Conservation (phyloP, 305 asterid genomes). For the Rubia balearica region DNA sequence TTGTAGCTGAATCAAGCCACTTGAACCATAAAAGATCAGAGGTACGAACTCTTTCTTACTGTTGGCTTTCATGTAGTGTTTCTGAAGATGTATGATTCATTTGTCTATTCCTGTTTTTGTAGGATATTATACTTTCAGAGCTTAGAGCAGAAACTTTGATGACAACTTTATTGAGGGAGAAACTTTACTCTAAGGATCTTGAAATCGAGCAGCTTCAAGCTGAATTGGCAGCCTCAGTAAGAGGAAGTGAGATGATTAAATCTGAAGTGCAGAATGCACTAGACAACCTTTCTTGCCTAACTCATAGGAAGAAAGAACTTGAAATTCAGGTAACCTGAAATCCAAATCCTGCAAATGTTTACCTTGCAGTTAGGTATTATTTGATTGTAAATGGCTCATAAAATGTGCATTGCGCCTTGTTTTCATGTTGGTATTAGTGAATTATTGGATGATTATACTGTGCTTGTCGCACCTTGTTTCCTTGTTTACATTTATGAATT, state of each 20-base stretch:
- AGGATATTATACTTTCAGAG: constrained; percentile 60
- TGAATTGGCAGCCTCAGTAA: constrained; percentile 82
- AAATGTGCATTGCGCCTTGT: not conserved
- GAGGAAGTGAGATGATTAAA: constrained; percentile 72
- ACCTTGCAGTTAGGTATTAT: not conserved
- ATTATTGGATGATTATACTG: not conserved
- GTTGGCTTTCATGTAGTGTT: not conserved
- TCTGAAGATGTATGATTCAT: constrained; percentile 8
- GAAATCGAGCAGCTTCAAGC: constrained; percentile 82
- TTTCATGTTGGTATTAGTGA: not conserved
- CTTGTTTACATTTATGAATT: not conserved
- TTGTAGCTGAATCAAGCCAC: constrained; percentile 26
- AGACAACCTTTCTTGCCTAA: constrained; percentile 66
- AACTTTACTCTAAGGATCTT: constrained; percentile 71
- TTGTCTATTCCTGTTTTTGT: constrained; percentile 9
- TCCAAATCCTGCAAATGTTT: not conserved
- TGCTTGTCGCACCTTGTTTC: not conserved
- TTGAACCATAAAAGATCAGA: constrained; percentile 34
- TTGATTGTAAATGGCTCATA: not conserved
- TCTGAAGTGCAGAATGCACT: constrained; percentile 74
- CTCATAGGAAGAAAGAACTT: constrained; percentile 75
- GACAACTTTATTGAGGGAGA: constrained; percentile 73
- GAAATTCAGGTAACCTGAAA: constrained; percentile 63
- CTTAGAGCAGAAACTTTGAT: constrained; percentile 74
- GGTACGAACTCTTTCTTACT: constrained; percentile 28